Base-by-base conservation (phyloP, 768 basidiomycete species). In the Panellus pusillus region DNA sequence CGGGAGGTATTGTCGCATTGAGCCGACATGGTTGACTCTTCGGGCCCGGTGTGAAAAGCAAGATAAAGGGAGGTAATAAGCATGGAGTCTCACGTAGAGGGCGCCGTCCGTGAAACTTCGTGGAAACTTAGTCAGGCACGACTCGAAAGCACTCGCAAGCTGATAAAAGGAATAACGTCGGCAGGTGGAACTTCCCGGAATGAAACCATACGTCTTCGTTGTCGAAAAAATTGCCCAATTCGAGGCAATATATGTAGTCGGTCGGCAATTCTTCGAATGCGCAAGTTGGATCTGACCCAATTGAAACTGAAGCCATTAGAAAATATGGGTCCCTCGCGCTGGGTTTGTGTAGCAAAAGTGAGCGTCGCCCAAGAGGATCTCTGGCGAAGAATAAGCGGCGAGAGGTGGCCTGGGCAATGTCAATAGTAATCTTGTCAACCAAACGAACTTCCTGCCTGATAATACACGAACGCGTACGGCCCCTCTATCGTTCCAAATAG, bases 381-480 rank as follows among this genome's bases (percentile, higher is more conserved):
- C 91, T 78, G 14, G 79, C 87, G 63, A 87, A 93, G 69, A 82
- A 89, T 9, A 96, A 62, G 29, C 68, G 76, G 28, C 71, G 66
- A 8, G 76, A 71, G 41, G 58, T 38, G 47, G 66, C 69, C 85
- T 86, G 59, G 24, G 38, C 44, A 8, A 15, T 28, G 3, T 40
- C 9, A 8, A 45, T 27, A 37, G n/a, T 38, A 4, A 12, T 52
- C 58, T 28, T 49, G 36, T 60, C n/a, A 35, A 36, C 20, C 20
- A 43, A 29, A 46, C 17, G 46, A 39, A 29, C 18, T 13, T 13
- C 82, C 47, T 65, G 89, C 91, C 63, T 89, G 79, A 65, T 86
- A 93, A 65, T 83, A 91, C 1, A 86, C 82, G 59, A 93, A 84
- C 0, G 91, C 91, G 67, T 92, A 94, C 84, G 93, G 93, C 49